These are phyloP conservation scores for Atkinsonella texensis DNA, from an alignment of 2,329 filamentous ascomycete genomes.

Conservation along the genomic window DNA sequence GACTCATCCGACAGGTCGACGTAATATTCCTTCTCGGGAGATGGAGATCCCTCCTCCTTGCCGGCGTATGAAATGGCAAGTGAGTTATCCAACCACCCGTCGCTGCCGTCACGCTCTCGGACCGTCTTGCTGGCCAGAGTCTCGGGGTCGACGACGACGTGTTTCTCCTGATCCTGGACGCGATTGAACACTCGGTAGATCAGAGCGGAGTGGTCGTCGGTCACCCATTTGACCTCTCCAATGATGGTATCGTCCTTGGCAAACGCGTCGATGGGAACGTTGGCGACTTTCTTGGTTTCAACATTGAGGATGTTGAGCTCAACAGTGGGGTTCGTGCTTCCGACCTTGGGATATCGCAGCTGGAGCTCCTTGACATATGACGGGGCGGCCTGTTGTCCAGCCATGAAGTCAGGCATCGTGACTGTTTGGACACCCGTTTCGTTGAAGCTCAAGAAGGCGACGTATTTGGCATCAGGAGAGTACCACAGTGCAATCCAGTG, in stretches of 20 bases:
- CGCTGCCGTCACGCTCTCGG: constrained; percentile 44
- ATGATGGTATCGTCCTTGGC: constrained; percentile 49
- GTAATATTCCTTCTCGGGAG: constrained; percentile 37
- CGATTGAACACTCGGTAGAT: constrained; percentile 57
- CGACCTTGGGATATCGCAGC: constrained; percentile 57
- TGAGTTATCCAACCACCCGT: constrained; percentile 52
- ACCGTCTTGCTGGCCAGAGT: constrained; percentile 32
- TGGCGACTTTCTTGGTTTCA: constrained; percentile 28
- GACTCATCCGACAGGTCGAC: constrained; percentile 54
- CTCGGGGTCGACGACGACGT: constrained; percentile 45
- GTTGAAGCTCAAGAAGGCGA: constrained; percentile 84
- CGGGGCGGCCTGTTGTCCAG: constrained; percentile 41
- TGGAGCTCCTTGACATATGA: constrained; percentile 51
- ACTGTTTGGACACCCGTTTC: constrained; percentile 58
- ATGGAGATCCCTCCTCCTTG: constrained; percentile 24
- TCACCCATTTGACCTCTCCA: constrained; percentile 57
- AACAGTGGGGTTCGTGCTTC: constrained; percentile 54
- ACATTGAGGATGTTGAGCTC: constrained; percentile 46
- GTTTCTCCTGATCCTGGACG: constrained; percentile 52
- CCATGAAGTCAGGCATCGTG: constrained; percentile 55
- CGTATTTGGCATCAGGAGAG: constrained; percentile 73
- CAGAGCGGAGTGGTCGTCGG: constrained; percentile 45
- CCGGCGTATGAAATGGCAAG: constrained; percentile 44
- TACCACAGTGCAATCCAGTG: constrained; percentile 81
- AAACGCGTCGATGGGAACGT: constrained; percentile 44